These are phyloP conservation scores for Ustilago curta DNA, from an alignment of 1,284 basidiomycete species.

Conservation along the genomic window DNA sequence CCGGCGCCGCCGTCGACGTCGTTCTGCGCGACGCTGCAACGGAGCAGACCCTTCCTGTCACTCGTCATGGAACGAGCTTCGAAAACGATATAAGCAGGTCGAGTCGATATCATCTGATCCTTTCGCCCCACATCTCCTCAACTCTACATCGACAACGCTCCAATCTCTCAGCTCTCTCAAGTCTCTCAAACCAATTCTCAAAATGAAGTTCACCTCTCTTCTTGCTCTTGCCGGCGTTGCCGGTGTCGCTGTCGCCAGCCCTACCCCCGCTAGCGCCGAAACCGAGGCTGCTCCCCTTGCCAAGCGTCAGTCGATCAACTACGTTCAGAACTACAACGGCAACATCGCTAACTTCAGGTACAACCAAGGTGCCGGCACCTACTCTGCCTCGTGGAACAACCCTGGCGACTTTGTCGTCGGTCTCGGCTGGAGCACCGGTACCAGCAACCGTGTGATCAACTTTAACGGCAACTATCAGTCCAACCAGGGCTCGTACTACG, in stretches of 20 bases:
- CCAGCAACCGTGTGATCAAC: constrained; percentile 22
- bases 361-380: constrained; percentile 21
- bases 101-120: not conserved
- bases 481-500: constrained; percentile 34
- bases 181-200: not conserved
- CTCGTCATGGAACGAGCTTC: not conserved
- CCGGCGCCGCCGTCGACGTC: not conserved
- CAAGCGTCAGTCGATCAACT: constrained; percentile 41
- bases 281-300: constrained; percentile 4
- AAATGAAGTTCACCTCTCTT: constrained; percentile 25
- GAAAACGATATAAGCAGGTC: constrained; percentile 1
- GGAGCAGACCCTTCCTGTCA: not conserved
- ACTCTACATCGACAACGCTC: not conserved
- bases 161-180: not conserved
- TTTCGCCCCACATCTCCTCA: not conserved
- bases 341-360: constrained; percentile 35
- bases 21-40: not conserved
- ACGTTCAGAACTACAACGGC: constrained; percentile 44
- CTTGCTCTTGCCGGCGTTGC: constrained; percentile 19
- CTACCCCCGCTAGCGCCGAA: constrained; percentile 8
- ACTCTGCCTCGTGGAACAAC: constrained; percentile 35
- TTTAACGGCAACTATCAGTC: constrained; percentile 32
- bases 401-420: constrained; percentile 37
- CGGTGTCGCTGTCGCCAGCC: constrained; percentile 22
- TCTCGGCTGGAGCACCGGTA: constrained; percentile 31